Evolutionary conservation across 495 filamentous ascomycete genomes (phyloP).

Genomic region (Talaromyces stipitatus): DNA sequence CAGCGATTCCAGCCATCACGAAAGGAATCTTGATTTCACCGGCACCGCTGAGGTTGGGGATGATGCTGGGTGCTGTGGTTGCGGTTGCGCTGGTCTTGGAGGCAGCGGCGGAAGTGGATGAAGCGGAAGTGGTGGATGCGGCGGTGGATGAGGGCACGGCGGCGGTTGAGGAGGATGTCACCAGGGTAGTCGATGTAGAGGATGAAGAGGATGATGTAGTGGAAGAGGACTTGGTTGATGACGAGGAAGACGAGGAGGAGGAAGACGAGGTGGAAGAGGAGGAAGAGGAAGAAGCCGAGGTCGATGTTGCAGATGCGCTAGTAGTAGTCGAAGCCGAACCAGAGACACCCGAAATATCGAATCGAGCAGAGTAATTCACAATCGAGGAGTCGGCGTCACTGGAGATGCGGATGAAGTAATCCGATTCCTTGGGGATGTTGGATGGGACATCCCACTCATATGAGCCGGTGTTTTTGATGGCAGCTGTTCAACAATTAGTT

Average conservation of each 20-base stretch:
- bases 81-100: not conserved
- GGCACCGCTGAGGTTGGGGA: not conserved
- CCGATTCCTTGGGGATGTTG: slow-evolving; percentile 31
- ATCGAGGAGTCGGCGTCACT: slow-evolving; percentile 32
- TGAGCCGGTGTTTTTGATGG: slow-evolving; percentile 48
- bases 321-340: slow-evolving; percentile 24
- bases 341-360: slow-evolving; percentile 44
- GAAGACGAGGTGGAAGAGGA: slow-evolving; percentile 12
- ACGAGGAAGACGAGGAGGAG: slow-evolving; percentile 9
- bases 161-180: not conserved
- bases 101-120: not conserved
- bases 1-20: not conserved
- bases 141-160: not conserved
- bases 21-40: not conserved
- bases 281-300: slow-evolving; percentile 20
- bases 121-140: not conserved
- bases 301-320: slow-evolving; percentile 34
- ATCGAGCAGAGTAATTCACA: slow-evolving; percentile 53
- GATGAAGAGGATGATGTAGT: slow-evolving; percentile 6
- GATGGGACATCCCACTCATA: slow-evolving; percentile 48
- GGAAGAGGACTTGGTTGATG: slow-evolving; percentile 8
- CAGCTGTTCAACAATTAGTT: slow-evolving; percentile 27
- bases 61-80: not conserved
- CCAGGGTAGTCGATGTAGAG: not conserved
- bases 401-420: slow-evolving; percentile 56